Evolutionary conservation across 1,284 basidiomycete genomes (phyloP).

Genomic region (Leccinum solheimii): DNA sequence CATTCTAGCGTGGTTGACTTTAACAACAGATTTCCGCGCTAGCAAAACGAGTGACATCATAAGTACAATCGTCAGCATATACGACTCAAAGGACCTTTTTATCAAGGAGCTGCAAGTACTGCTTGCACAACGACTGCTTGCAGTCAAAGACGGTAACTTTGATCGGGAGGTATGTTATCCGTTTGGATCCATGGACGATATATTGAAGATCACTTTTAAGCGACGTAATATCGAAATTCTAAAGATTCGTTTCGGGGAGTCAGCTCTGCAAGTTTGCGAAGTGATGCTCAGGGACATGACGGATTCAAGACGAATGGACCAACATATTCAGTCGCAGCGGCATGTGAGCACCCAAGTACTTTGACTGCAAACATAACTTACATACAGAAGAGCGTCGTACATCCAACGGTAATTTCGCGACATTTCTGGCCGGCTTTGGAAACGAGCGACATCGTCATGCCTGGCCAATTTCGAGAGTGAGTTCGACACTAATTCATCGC

Average conservation of each 20-base stretch:
- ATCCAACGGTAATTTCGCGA: conserved; percentile 87
- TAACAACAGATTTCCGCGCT: conserved; percentile 73
- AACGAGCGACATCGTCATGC: conserved; percentile 71
- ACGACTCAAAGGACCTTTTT: conserved; percentile 92
- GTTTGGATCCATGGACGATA: not conserved
- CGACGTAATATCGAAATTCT: conserved; percentile 89
- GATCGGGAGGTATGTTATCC: conserved; percentile 72
- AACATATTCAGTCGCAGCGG: conserved; percentile 76
- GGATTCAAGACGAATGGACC: conserved; percentile 86
- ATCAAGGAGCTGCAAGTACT: conserved; percentile 91
- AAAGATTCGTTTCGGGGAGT: conserved; percentile 91
- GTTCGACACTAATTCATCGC: conserved; percentile 25
- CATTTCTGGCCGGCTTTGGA: conserved; percentile 92
- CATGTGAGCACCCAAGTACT: conserved; percentile 43
- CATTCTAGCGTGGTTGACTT: conserved; percentile 7
- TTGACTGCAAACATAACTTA: conserved; percentile 10
- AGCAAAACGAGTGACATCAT: conserved; percentile 89
- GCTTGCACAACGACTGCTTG: conserved; percentile 80
- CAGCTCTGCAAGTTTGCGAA: conserved; percentile 88
- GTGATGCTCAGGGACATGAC: conserved; percentile 97
- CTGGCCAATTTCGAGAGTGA: conserved; percentile 78
- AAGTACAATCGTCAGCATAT: conserved; percentile 93
- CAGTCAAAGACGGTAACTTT: conserved; percentile 75
- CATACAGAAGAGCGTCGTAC: conserved; percentile 47
- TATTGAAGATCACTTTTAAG: conserved; percentile 41